Evolutionary conservation across 345 rosid genomes (phyloP).

Genomic region (Salix suchowensis): DNA sequence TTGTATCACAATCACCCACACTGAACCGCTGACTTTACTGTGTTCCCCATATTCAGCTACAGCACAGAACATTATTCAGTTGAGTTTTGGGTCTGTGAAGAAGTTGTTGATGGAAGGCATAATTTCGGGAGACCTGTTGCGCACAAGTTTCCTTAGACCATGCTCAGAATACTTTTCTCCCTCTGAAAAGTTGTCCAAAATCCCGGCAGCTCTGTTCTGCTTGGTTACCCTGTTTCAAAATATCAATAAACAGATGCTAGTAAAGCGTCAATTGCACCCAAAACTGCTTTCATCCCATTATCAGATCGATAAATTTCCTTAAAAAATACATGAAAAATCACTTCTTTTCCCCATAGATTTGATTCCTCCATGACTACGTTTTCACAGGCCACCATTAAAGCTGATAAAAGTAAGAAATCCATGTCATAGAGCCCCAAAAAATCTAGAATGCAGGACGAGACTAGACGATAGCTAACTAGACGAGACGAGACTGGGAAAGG

Average conservation of each 20-base stretch:
- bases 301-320: too few species aligned
- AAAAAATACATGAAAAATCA: too few species aligned
- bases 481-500: too few species aligned
- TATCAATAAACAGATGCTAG: background rate
- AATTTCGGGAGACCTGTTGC: slow-evolving; percentile 70
- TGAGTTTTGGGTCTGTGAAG: slow-evolving; percentile 73
- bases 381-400: too few species aligned
- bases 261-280: background rate
- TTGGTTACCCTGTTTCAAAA: slow-evolving; percentile 56
- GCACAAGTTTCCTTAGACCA: slow-evolving; percentile 63
- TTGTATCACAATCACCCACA: background rate
- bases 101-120: slow-evolving; percentile 86
- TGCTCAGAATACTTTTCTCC: slow-evolving; percentile 83
- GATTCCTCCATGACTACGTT: too few species aligned
- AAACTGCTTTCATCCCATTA: background rate
- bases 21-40: background rate
- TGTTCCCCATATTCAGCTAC: background rate
- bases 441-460: too few species aligned
- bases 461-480: too few species aligned
- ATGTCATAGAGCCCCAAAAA: too few species aligned
- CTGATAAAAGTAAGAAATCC: too few species aligned
- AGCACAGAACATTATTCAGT: background rate
- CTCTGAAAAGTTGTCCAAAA: slow-evolving; percentile 77
- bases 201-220: slow-evolving; percentile 85
- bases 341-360: too few species aligned